These are phyloP conservation scores for Dioscorea alata DNA, from an alignment of 106 monocot genomes.

Conservation along the genomic window DNA sequence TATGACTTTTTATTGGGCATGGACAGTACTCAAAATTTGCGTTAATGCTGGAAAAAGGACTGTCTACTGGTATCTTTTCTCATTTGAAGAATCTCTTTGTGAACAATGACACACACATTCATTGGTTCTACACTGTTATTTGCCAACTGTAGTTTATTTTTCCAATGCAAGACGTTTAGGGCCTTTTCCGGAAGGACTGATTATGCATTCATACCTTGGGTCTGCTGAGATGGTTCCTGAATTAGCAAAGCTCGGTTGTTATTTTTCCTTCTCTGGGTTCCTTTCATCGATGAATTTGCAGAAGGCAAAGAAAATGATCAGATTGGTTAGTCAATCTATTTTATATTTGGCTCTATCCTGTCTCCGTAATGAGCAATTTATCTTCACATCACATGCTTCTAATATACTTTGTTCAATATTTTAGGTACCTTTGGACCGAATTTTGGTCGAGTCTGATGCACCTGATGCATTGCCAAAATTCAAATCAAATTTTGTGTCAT, in stretches of 20 bases:
- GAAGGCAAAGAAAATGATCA: constrained; percentile 61
- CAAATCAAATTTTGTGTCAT: constrained; percentile 16
- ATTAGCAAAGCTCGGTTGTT: constrained; percentile 62
- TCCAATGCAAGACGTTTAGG: constrained; percentile 38
- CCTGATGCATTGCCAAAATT: constrained; percentile 57
- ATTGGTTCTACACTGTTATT: not conserved
- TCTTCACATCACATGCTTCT: not conserved
- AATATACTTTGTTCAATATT: not conserved
- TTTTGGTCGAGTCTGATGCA: constrained; percentile 60
- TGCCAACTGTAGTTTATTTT: not conserved
- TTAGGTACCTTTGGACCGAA: constrained; percentile 57
- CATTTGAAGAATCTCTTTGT: not conserved
- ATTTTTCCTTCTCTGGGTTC: constrained; percentile 88
- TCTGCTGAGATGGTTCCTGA: constrained; percentile 84
- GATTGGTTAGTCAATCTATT: constrained; percentile 18
- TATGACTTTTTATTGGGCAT: too few relatives aligned
- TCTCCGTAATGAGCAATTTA: not conserved
- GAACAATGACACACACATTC: not conserved
- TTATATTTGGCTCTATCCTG: not conserved
- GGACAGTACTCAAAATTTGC: not conserved
- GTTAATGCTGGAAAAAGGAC: not conserved
- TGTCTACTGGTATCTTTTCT: not conserved
- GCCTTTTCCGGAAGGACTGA: constrained; percentile 73
- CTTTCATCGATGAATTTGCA: constrained; percentile 54
- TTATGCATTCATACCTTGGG: constrained; percentile 94